Base-by-base conservation (phyloP, 2,329 filamentous ascomycete species). In the Akanthomyces muscarius region DNA sequence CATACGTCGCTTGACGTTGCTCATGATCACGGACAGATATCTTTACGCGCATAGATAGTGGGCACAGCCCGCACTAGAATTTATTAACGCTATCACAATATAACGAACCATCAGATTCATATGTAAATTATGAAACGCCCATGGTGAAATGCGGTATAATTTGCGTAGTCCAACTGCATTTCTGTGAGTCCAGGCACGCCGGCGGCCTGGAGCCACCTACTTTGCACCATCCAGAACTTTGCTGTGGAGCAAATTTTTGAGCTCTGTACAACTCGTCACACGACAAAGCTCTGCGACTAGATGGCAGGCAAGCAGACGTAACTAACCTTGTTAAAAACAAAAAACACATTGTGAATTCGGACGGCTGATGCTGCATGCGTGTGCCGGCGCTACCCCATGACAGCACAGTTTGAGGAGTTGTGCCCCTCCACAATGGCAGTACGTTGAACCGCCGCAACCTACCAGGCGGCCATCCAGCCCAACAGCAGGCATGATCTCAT, bases 21-120 rank as follows among this genome's bases (percentile, higher is more conserved):
- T 59, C 44, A 62, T 54, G 50, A 59, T 38, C 7, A 65, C 61
- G 64, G 62, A 64, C 56, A 36, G 47, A 61, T 55, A 65, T 62
- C 18, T 50, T 50, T 55, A 52, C 23, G 42, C 7, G 38, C 41
- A 61, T 62, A 62, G 51, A 62, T 62, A 55, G 44, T 41, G 51
- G 60, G 60, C 51, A 18, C 42, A 41, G 33, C 50, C 50, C 50
- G 3, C 23, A 6, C 51, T 47, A 50, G 51, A 5, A 55, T 62
- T 62, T 36, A 41, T 41, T 56, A 54, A 47, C 50, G 41, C 33
- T 25, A 54, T 42, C 25, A 54, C 58, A 44, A 45, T 54, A 54
- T 47, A 30, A 61, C 38, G 38, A 61, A 61, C 16, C 45, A 60
- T 59, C 23, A 54, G 2, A 25, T 41, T 44, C 36, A 51, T 13